These are phyloP conservation scores for Pelargonium fulgidum DNA, from an alignment of 441 rosid genomes.

Conservation along the genomic window DNA sequence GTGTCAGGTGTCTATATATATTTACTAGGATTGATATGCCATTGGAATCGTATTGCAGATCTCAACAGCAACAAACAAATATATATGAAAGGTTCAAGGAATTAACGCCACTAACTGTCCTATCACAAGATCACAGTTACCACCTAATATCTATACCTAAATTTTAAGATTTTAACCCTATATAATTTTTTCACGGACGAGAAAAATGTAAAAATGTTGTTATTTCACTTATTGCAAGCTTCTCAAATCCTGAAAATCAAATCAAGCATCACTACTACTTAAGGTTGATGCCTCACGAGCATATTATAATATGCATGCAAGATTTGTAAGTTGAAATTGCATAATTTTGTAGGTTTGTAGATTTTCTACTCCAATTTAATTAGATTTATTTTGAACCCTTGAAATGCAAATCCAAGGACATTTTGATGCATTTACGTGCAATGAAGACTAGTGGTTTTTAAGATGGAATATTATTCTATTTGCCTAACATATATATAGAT, in stretches of 20 bases:
- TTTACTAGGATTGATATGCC: background rate
- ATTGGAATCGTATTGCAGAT: background rate
- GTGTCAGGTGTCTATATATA: too few relatives aligned
- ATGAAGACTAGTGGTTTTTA: background rate
- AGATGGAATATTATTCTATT: background rate
- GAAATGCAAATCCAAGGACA: background rate
- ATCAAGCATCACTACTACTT: background rate
- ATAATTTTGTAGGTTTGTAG: background rate
- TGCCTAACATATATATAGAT: background rate
- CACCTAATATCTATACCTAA: background rate
- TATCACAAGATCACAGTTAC: background rate
- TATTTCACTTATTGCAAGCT: background rate
- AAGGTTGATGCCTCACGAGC: too few relatives aligned
- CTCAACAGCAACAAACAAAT: background rate
- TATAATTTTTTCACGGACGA: background rate
- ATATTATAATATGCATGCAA: too few relatives aligned
- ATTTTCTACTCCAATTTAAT: background rate
- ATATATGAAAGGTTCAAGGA: background rate
- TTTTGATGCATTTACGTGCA: too few relatives aligned
- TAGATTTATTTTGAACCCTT: background rate
- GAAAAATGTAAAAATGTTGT: background rate
- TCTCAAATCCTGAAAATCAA: background rate
- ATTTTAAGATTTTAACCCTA: background rate
- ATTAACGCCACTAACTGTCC: background rate
- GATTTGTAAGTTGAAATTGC: too few relatives aligned